A percentile compares a stretch with the other conserved stretches of the same genome.
These are phyloP conservation scores for Elasticomyces elasticus DNA, from an alignment of 495 filamentous ascomycete genomes.

Conservation along the genomic window DNA sequence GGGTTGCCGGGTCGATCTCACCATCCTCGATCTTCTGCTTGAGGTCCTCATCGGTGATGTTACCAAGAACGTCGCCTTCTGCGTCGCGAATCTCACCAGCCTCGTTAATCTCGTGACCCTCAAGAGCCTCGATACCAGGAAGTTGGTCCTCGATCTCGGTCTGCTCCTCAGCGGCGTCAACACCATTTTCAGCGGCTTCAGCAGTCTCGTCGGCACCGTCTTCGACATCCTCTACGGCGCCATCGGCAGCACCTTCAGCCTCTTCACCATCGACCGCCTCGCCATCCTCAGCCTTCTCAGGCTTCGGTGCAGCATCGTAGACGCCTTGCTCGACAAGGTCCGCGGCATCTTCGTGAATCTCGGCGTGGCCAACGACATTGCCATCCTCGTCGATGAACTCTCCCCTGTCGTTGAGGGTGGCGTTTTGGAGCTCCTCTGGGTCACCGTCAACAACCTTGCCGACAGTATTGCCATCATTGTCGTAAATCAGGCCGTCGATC, in stretches of 20 bases:
- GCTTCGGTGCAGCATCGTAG: conserved; percentile 26
- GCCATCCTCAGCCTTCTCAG: conserved; percentile 30
- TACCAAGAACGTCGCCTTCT: conserved; percentile 32
- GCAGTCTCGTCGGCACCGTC: conserved; percentile 26
- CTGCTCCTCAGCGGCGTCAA: conserved; percentile 20
- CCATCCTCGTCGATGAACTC: conserved; percentile 38
- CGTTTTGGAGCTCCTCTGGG: conserved; percentile 31
- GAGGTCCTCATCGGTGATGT: conserved; percentile 33
- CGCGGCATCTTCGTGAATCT: conserved; percentile 32
- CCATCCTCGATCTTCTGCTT: conserved; percentile 23
- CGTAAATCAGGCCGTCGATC: conserved; percentile 32
- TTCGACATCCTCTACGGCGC: conserved; percentile 21
- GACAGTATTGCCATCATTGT: conserved; percentile 36
- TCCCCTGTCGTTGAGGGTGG: conserved; percentile 34
- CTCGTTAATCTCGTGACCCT: conserved; percentile 52
- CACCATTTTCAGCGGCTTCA: conserved; percentile 20
- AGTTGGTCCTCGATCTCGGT: conserved; percentile 34
- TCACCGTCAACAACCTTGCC: conserved; percentile 33
- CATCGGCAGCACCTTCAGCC: no score
- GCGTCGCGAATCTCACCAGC: conserved; percentile 41
- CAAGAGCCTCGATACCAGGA: conserved; percentile 47
- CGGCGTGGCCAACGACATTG: conserved; percentile 35
- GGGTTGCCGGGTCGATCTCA: conserved; percentile 34
- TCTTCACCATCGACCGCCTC: conserved; percentile 21
- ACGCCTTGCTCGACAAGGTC: conserved; percentile 34